Percentiles rank a stretch among this genome's conserved stretches.
These are phyloP conservation scores for Macadamia tetraphylla DNA, from an alignment of 164 flowering plant species.

Conservation along the genomic window DNA sequence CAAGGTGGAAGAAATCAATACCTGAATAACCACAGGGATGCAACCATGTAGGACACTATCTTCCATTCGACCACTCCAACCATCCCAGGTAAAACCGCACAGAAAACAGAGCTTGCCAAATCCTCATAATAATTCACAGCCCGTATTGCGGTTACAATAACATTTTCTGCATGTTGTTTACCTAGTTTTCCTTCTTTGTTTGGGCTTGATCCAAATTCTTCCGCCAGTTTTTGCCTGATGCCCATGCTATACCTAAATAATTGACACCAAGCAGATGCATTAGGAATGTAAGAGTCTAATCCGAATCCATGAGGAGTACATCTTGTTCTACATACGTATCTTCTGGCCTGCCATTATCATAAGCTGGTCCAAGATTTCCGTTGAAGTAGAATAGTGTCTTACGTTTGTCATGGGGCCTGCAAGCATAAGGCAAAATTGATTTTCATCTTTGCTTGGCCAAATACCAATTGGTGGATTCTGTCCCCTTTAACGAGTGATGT, in stretches of 20 bases:
- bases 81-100: slow-evolving; percentile 99
- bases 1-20: slow-evolving; percentile 18
- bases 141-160: slow-evolving; percentile 70
- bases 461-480: background rate
- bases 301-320: slow-evolving; percentile 1
- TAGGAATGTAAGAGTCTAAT: background rate
- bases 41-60: slow-evolving; percentile 93
- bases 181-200: slow-evolving; percentile 90
- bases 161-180: slow-evolving; percentile 73
- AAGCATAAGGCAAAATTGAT: slow-evolving; percentile 10
- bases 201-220: slow-evolving; percentile 87
- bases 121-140: slow-evolving; percentile 54
- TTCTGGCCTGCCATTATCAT: slow-evolving; percentile 79
- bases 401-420: slow-evolving; percentile 68
- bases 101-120: slow-evolving; percentile 72
- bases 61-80: slow-evolving; percentile 99
- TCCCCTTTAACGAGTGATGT: background rate
- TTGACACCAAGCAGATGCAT: slow-evolving; percentile 2
- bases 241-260: slow-evolving; percentile 94
- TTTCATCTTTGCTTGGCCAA: background rate
- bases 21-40: slow-evolving; percentile 98
- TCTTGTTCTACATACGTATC: slow-evolving; percentile 53
- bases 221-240: slow-evolving; percentile 83
- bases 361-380: slow-evolving; percentile 91
- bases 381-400: slow-evolving; percentile 83